A percentile compares a stretch with the other conserved stretches of the same genome.
Evolutionary conservation across 2,329 filamentous ascomycete species (phyloP).

Genomic region (Talaromyces atroroseus): DNA sequence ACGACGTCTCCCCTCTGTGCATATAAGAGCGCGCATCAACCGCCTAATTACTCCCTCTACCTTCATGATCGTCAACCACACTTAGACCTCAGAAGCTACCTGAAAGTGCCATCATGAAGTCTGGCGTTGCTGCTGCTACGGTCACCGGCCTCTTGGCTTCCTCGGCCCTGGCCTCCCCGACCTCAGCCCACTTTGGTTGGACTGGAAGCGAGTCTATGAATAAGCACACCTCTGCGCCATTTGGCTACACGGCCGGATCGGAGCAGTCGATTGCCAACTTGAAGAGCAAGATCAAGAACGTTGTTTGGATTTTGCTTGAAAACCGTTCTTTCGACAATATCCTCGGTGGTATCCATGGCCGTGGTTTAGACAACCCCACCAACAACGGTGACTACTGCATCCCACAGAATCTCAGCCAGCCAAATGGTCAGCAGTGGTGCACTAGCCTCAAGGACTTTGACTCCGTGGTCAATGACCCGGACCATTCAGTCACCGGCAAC

Average conservation of each 20-base stretch:
- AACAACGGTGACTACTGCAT: conserved; percentile 42
- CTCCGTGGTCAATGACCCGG: conserved; percentile 39
- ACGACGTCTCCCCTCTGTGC: not conserved
- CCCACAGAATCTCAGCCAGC: conserved; percentile 32
- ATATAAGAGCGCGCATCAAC: not conserved
- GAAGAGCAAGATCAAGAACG: conserved; percentile 34
- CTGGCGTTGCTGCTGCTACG: conserved; percentile 8
- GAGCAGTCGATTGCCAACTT: conserved; percentile 27
- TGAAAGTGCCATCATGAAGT: conserved; percentile 29
- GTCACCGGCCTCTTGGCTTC: conserved; percentile 12
- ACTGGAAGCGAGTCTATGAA: not conserved
- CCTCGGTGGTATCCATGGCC: conserved; percentile 36
- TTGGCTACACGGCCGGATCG: conserved; percentile 24
- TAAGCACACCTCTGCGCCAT: not conserved
- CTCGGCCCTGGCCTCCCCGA: conserved; percentile 9
- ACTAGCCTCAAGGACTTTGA: conserved; percentile 34
- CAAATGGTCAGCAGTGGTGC: conserved; percentile 26
- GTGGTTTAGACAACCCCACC: conserved; percentile 39
- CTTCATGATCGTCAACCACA: not conserved
- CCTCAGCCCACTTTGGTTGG: conserved; percentile 5
- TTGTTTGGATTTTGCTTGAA: conserved; percentile 36
- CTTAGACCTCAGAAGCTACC: conserved; percentile 55
- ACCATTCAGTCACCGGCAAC: conserved; percentile 40
- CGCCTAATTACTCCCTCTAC: not conserved
- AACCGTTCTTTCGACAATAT: conserved; percentile 45